Evolutionary conservation across 2,329 filamentous ascomycete species (phyloP), one percentile per base, ranked within the genome.

Genomic region (Cladorrhinum sp.): DNA sequence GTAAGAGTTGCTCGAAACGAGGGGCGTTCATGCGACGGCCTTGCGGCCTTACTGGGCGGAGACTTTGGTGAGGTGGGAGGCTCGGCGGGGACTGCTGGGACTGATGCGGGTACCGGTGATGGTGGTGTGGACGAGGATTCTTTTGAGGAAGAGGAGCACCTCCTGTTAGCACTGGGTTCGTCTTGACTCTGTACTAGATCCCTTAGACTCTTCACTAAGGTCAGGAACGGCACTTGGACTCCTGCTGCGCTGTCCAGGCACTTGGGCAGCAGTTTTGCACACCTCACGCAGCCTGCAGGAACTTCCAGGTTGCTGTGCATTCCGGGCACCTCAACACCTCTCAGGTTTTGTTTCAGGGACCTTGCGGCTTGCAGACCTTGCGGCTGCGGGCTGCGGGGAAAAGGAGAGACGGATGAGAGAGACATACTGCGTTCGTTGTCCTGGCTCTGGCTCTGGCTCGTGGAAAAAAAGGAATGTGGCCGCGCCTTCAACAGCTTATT

Each of bases 1-100:
- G 73, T 68, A 65, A 79, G 69, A 52, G 74, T 74, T 14, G 65
- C 58, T 57, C 65, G 64, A 48, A 64, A 60, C 59, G 68, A 65
- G 51, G 57, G 55, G 52, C 42, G 62, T 20, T 68, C 65, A 71
- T 71, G 65, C 60, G 64, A 59, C n/a, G 60, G 42, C 39, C 51
- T 63, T 30, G 64, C 33, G 23, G 60, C 26, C 54, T 61, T 61
- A 33, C 49, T 63, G 55, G 63, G 64, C 48, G 63, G 55, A 14
- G 60, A 46, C 46, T 58, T 55, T 2, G 33, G 53, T 3, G 53
- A 55, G 9, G 30, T 42, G n/a, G 21, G 53, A 16, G 54, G 54
- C 39, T 42, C 39, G 36, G 54, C 26, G n/a, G 42, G 51, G 18
- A 36, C 56, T 52, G 61, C 61, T 53, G 59, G 62, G 56, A 62